Base-by-base conservation (phyloP, 768 basidiomycete genomes). In the Collybiopsis luxurians region DNA sequence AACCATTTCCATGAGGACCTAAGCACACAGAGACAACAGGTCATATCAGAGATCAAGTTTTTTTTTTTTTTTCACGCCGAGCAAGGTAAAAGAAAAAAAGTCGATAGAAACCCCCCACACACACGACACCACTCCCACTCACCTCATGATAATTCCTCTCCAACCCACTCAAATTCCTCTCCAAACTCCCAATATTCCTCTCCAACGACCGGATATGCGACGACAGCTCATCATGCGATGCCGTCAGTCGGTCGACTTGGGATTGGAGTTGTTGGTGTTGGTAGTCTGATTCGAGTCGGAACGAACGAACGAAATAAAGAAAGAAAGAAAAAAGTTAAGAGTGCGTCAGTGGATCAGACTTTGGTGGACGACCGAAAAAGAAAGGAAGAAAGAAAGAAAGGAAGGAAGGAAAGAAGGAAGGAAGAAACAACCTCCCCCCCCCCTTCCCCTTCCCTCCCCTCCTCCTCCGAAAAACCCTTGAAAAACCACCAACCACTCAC, bases 1-100 rank as follows among this genome's bases (percentile, higher is more conserved):
- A 64, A 87, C 85, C 78, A 90, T 83, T 70, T 89, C 87, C 60
- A 77, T 77, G 31, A 89, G 80, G 47, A 87, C 83, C 56, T 57
- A 30, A 19, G 9, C 13, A 21, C 19, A 50, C 15, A 50, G 11
- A 7, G 52, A 7, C 19, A 53, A 27, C 23, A 42, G 69, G 57
- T 61, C 69, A 67, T 50, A 38, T 17, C 30, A 65, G 59, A 27
- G n/a, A 17, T 5, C 19, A 53, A 13, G 13, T 17, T 11, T 21
- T n/a, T n/a, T n/a, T n/a, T n/a, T n/a, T n/a, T n/a, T n/a, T n/a
- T n/a, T n/a, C n/a, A n/a, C n/a, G n/a, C n/a, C n/a, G n/a, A n/a
- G n/a, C n/a, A n/a, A n/a, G n/a, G n/a, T n/a, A n/a, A n/a, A n/a
- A n/a, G n/a, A n/a, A n/a, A n/a, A n/a, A n/a, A n/a, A n/a, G n/a